phyloP scores from a whole-genome alignment of 2,329 filamentous ascomycete genomes.

The Fusarium sp. region DNA sequence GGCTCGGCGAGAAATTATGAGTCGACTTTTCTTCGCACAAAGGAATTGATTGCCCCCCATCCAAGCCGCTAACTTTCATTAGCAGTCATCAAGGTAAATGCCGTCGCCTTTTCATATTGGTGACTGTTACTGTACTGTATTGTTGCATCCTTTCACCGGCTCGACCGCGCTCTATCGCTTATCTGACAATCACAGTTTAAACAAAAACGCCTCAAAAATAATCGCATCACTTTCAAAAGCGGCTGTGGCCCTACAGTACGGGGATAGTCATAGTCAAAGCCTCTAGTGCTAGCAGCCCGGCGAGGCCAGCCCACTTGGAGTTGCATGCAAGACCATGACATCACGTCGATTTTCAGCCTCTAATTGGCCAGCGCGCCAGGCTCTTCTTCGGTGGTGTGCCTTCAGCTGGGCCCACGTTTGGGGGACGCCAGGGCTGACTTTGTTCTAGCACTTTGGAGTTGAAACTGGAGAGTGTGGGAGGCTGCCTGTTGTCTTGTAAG shows the following conservation, averaged over 20 bases:
- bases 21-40: constrained; percentile 7
- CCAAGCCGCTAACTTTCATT: constrained; percentile 1
- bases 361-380: constrained; percentile 35
- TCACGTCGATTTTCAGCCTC: constrained; percentile 19
- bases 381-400: constrained; percentile 43
- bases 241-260: constrained; percentile 25
- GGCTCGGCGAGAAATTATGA: constrained; percentile 14
- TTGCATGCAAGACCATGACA: constrained; percentile 38
- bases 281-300: constrained; percentile 8
- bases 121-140: background rate
- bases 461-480: constrained; percentile 28
- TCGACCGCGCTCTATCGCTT: constrained; percentile 25
- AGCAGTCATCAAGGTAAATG: constrained; percentile 15
- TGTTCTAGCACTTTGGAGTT: constrained; percentile 32
- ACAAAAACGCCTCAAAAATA: constrained; percentile 20
- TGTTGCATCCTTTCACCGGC: constrained; percentile 18
- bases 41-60: constrained; percentile 8
- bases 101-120: background rate
- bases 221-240: constrained; percentile 7
- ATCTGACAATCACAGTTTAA: constrained; percentile 23
- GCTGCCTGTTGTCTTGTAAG: constrained; percentile 17
- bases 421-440: constrained; percentile 39
- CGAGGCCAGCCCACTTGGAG: constrained; percentile 25
- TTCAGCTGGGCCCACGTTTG: constrained; percentile 40
- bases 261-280: background rate